Evolutionary conservation across 163 green algal species (phyloP), one percentile per base, ranked within the genome.

Genomic region (Trebouxiophyceae sp.): DNA sequence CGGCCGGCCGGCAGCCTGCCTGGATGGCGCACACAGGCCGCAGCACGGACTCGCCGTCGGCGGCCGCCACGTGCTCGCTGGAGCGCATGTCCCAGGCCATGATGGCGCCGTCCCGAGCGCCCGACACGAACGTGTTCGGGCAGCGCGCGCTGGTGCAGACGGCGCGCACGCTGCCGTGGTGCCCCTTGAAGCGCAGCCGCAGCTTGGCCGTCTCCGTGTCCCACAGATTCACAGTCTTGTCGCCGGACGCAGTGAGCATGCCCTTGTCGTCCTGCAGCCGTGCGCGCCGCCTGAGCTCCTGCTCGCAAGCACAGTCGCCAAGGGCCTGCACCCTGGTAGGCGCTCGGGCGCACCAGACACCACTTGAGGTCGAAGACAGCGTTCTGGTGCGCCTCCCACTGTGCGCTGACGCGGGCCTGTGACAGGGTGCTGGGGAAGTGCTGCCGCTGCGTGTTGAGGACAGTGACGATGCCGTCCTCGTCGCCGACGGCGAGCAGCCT

Each of bases 311-410:
- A n/a, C n/a, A n/a, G n/a, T n/a, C n/a, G n/a, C n/a, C n/a, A n/a
- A n/a, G n/a, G n/a, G n/a, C n/a, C n/a, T n/a, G n/a, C n/a, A n/a
- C n/a, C n/a, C n/a, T n/a, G n/a, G n/a, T n/a, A n/a, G n/a, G n/a
- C n/a, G n/a, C n/a, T n/a, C n/a, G n/a, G 3, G n/a, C 3, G 33
- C 45, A 83, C 83, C 65, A 86, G 67, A 29, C 56, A 74, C 87
- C 87, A 95, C 8, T 75, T 69, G 2, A 92, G 32, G 80, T 92
- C 87, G 69, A 90, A 95, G 26, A 95, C 79, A 5, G 84, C 83
- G 64, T 93, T 95, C 32, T 83, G 54, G 75, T 92, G 84, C 16
- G 81, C 83, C 45, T 76, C 29, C 82, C 84, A 93, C 57, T 84
- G 76, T 4, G 81, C 82, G 4, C 33, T 19, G 8, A 76, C 68